Evolutionary conservation across 2,329 filamentous ascomycete genomes (phyloP), one percentile per base, ranked within the genome.

Genomic region (Nemania bipapillata): DNA sequence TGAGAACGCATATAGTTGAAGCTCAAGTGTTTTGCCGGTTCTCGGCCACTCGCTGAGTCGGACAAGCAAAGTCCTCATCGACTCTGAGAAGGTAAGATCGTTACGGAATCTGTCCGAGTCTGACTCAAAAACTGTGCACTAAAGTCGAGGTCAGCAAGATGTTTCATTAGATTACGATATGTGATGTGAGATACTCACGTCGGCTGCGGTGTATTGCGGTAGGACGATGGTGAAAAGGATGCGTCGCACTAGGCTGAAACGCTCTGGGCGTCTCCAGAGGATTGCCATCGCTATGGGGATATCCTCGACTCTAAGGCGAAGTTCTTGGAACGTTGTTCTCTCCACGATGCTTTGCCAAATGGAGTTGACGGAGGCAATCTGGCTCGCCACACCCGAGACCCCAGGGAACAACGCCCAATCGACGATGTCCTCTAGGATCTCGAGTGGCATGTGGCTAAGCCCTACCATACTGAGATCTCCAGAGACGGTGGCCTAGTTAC

Each of bases 381-480:
- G 30, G 8, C 37, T 58, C 5, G 20, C 24, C 35, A 9, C 20
- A 22, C 22, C 8, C n/a, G 58, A 45, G 57, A n/a, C 22, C 49
- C 49, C 6, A 28, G 37, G 24, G 32, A 57, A 32, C 58, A 69
- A 1, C 47, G 54, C 49, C 47, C 17, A 20, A 20, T 11, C n/a
- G 63, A 66, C 49, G 58, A 69, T 63, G 22, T 63, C 58, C 63
- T 66, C 63, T 8, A 66, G 47, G 57, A 69, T 15, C 37, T 66
- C 63, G n/a, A 59, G n/a, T n/a, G 66, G 66, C 20, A 69, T 6
- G 2, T 62, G 15, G 28, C 26, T 24, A n/a, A 68, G 35, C 17
- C 20, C 50, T 26, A 47, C 26, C 66, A 68, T 68, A 15, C 11
- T 42, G 32, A 11, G 37, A 9, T 24, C 28, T 52, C 59, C 45